Base-by-base conservation (phyloP, 257 asterid genomes). In the Forsythia suspensa region DNA sequence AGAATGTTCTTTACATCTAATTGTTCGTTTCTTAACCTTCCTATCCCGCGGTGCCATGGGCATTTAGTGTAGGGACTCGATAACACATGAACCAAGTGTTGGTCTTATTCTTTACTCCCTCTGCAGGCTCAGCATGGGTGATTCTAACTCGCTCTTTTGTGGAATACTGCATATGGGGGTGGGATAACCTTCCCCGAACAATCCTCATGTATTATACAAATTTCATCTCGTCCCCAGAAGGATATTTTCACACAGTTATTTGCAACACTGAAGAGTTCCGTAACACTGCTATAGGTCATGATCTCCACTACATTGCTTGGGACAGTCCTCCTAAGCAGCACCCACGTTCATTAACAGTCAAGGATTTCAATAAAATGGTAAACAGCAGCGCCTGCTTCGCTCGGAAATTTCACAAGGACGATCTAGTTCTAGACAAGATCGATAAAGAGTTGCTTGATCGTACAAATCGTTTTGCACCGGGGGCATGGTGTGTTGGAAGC, bases 291-390 rank as follows among this genome's bases (percentile, higher is more conserved):
- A 73, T 96, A 81, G 86, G 92, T 59, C 99, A 96, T 12, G 99
- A 96, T 76, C 95, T 96, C 70, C 99, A 96, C 81, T 96, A 94
- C 88, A 96, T 96, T 46, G 97, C 97, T 10, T 96, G 99, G 99
- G 99, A 96, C 86, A 79, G 81, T 41, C 99, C 99, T 67, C 99
- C 99, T 13, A 96, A 92, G 90, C 99, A 96, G 85, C 99, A 96
- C 78, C 99, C 99, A 18, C 79, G 89, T 67, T 84, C 84, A 36
- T 46, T 96, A 46, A 85, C 98, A 0, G 84, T 89, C 8, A 88
- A 80, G 74, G 98, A 96, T 84, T 96, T 94, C 66, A 71, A 67
- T 78, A 85, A 86, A 29, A 96, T 96, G 99, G 81, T 94, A 24
- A 96, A 96, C 90, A 96, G 97, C 90, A 92, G 96, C 72, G 94